phyloP scores from a whole-genome alignment of 129 eudicot genomes.

The Tanacetum coccineum region DNA sequence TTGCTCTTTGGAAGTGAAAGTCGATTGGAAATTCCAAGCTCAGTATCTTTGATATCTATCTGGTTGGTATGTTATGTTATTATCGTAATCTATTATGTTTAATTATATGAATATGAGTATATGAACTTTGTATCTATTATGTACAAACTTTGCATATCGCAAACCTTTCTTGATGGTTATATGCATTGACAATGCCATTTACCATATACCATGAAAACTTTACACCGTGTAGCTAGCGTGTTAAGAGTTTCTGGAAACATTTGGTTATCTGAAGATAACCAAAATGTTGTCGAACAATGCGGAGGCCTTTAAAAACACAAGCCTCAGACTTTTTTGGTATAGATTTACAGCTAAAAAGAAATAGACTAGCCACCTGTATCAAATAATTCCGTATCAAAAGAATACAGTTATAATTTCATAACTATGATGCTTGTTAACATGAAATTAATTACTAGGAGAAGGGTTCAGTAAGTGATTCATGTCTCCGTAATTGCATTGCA shows the following conservation, averaged over 20 bases:
- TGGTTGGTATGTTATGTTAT: not conserved
- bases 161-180: too few relatives aligned
- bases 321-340: not conserved
- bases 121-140: too few relatives aligned
- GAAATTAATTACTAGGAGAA: not conserved
- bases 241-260: too few relatives aligned
- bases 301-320: not conserved
- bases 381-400: too few relatives aligned
- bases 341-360: slow-evolving; percentile 3
- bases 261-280: not conserved
- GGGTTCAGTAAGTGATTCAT: not conserved
- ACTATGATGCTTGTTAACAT: too few relatives aligned
- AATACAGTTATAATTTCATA: too few relatives aligned
- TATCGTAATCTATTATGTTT: too few relatives aligned
- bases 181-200: too few relatives aligned
- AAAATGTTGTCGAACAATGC: not conserved
- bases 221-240: too few relatives aligned
- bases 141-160: too few relatives aligned
- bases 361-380: not conserved
- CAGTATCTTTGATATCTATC: not conserved
- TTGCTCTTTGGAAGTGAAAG: not conserved
- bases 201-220: too few relatives aligned
- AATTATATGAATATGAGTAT: too few relatives aligned
- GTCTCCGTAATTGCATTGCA: not conserved
- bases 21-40: not conserved